A percentile compares a stretch with the other conserved stretches of the same genome.
phyloP scores from a whole-genome alignment of 495 filamentous ascomycete species.

The Aspergillus biplanus region DNA sequence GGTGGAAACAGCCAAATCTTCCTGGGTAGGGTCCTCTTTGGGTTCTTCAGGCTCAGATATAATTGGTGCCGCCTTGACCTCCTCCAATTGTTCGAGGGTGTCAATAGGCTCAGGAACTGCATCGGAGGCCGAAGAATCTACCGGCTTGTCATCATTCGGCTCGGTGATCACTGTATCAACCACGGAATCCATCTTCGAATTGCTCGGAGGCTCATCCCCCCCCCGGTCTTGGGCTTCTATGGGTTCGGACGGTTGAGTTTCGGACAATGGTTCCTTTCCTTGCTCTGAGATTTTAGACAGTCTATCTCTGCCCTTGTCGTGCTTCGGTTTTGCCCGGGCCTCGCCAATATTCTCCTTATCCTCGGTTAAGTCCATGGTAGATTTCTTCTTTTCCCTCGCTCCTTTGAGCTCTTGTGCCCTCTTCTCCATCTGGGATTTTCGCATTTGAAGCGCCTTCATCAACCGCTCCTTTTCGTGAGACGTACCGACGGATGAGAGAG shows the following conservation, averaged over 20 bases:
- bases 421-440: slow-evolving; percentile 73
- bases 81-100: slow-evolving; percentile 16
- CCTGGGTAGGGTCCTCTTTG: slow-evolving; percentile 33
- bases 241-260: slow-evolving; percentile 13
- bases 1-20: slow-evolving; percentile 30
- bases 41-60: slow-evolving; percentile 16
- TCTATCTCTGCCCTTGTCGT: slow-evolving; percentile 9
- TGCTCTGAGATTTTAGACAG: slow-evolving; percentile 21
- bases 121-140: slow-evolving; percentile 17
- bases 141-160: slow-evolving; percentile 26
- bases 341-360: slow-evolving; percentile 41
- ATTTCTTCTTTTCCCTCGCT: slow-evolving; percentile 29
- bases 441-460: slow-evolving; percentile 90
- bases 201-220: slow-evolving; percentile 13
- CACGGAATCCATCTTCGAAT: slow-evolving; percentile 27
- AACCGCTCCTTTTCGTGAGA: slow-evolving; percentile 89
- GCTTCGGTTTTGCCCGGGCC: slow-evolving; percentile 13
- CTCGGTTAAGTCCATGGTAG: slow-evolving; percentile 22
- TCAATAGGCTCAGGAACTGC: background rate
- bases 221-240: slow-evolving; percentile 10
- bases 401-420: slow-evolving; percentile 33
- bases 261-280: slow-evolving; percentile 18
- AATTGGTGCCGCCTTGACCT: slow-evolving; percentile 25
- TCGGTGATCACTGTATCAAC: slow-evolving; percentile 27
- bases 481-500: slow-evolving; percentile 61